A percentile compares a stretch with the other conserved stretches of the same genome.
Conservation (phyloP, 1,284 basidiomycete species). For the Ustilago curta region DNA sequence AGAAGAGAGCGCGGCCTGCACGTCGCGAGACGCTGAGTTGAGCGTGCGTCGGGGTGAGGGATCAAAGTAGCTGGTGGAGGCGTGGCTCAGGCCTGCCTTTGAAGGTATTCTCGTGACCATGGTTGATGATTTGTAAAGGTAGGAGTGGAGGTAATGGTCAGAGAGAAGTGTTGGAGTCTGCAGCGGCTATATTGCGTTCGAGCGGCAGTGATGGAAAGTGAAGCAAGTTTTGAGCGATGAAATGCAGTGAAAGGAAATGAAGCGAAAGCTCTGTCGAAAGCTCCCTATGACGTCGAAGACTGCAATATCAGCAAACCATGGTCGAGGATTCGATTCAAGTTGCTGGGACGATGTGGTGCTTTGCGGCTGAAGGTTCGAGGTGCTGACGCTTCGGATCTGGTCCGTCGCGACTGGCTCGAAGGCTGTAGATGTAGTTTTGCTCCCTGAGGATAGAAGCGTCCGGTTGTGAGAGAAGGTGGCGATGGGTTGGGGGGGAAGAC, state of each 20-base stretch:
- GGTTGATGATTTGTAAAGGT: neutral
- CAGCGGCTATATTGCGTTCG: neutral
- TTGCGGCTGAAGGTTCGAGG: neutral
- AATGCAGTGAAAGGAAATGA: neutral
- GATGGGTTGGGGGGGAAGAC: neutral
- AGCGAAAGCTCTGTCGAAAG: neutral
- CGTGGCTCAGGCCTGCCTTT: slow-evolving; percentile 18
- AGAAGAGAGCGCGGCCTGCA: slow-evolving; percentile 34
- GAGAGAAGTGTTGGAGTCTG: neutral
- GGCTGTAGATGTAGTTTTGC: neutral
- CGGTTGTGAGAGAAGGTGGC: neutral
- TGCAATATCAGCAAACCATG: neutral
- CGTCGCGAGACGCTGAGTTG: slow-evolving; percentile 29
- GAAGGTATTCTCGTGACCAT: slow-evolving; percentile 34
- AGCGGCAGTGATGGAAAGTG: neutral
- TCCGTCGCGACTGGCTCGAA: neutral
- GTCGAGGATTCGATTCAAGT: neutral
- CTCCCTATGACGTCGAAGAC: neutral
- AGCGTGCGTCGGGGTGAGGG: slow-evolving; percentile 22
- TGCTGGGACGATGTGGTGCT: neutral
- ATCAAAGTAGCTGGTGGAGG: slow-evolving; percentile 18
- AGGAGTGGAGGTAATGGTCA: neutral
- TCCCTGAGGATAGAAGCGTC: neutral
- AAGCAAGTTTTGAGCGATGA: neutral
- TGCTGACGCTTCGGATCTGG: neutral